These are phyloP conservation scores for Fusarium pilosicola DNA, from an alignment of 2,329 filamentous ascomycete species.

Conservation along the genomic window DNA sequence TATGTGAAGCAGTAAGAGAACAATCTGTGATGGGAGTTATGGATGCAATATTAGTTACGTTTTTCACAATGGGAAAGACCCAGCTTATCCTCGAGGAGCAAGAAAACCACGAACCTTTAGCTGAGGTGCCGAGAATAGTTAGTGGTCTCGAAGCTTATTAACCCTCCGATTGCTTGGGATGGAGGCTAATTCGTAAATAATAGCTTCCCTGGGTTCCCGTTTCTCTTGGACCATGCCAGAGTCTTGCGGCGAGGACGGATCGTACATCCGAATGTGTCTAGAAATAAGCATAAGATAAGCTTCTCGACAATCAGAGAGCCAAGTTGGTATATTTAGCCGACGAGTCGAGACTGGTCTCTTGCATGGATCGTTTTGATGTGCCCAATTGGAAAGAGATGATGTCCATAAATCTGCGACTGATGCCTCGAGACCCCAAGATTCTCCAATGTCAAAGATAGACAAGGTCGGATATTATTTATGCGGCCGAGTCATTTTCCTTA, in stretches of 20 bases:
- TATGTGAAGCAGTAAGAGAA: neutral
- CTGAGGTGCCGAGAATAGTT: neutral
- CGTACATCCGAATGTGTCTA: neutral
- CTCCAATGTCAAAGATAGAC: neutral
- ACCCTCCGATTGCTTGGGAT: neutral
- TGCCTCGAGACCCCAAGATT: neutral
- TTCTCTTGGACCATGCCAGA: neutral
- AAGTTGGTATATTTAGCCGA: neutral
- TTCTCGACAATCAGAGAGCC: neutral
- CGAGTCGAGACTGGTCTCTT: neutral
- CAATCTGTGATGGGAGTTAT: no score
- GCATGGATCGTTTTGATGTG: neutral
- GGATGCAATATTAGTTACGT: neutral
- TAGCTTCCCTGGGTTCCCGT: neutral
- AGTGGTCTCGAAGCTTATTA: neutral
- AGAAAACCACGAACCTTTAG: neutral
- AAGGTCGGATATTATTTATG: neutral
- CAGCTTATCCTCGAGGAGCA: neutral
- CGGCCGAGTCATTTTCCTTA: neutral
- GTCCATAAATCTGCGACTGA: neutral
- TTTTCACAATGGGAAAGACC: neutral
- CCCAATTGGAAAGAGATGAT: neutral
- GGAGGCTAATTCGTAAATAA: neutral
- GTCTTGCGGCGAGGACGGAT: neutral
- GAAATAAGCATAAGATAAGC: constrained; percentile 26